A percentile compares a stretch with the other conserved stretches of the same genome.
Evolutionary conservation across 495 filamentous ascomycete genomes (phyloP).

Genomic region (Cenococcum geophilum): DNA sequence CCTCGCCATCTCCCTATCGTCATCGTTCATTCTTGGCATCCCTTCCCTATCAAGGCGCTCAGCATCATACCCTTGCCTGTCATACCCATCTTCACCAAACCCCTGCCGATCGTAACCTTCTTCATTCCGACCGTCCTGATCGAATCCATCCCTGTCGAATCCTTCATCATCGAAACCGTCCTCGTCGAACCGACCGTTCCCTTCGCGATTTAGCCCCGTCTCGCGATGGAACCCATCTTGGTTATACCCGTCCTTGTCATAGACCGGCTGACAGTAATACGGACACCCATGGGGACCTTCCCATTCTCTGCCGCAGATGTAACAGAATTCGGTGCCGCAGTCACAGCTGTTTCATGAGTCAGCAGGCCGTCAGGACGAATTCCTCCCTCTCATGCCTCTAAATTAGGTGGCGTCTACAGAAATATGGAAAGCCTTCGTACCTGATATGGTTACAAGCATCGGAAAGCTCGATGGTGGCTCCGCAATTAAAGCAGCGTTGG

Average conservation of each 20-base stretch:
- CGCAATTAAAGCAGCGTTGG: slow-evolving; percentile 22
- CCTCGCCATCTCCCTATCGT: neutral
- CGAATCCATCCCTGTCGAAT: neutral
- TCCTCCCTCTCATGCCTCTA: neutral
- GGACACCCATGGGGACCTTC: slow-evolving; percentile 24
- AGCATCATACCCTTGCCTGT: neutral
- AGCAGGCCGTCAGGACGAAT: neutral
- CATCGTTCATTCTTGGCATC: neutral
- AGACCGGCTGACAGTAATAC: slow-evolving; percentile 22
- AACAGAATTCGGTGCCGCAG: slow-evolving; percentile 28
- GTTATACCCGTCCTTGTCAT: slow-evolving; percentile 29
- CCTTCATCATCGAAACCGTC: neutral
- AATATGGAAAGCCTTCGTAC: slow-evolving; percentile 3
- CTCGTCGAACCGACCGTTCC: neutral
- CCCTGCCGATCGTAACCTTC: neutral
- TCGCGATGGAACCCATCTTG: slow-evolving; percentile 27
- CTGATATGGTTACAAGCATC: slow-evolving; percentile 30
- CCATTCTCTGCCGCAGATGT: slow-evolving; percentile 27
- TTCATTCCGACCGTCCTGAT: neutral
- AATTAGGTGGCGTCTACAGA: neutral
- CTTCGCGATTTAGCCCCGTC: slow-evolving; percentile 23
- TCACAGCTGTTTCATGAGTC: slow-evolving; percentile 16
- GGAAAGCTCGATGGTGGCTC: slow-evolving; percentile 16
- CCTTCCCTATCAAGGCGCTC: neutral
- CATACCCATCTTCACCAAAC: neutral